phyloP scores from a whole-genome alignment of 2,329 filamentous ascomycete species.

The Decorospora gaudefroyi region DNA sequence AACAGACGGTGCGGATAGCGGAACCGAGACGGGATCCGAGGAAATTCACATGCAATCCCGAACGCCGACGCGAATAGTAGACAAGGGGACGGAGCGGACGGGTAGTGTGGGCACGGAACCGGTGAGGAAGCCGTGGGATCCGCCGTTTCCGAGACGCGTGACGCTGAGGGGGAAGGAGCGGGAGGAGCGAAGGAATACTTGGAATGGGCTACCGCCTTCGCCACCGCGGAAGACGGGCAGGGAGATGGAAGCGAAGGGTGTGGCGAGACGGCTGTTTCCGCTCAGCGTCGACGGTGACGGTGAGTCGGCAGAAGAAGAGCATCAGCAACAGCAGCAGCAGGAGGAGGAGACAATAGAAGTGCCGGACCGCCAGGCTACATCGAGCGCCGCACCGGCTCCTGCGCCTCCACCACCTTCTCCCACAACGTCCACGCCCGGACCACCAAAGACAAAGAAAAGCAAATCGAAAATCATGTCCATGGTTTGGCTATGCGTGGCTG shows the following conservation, averaged over 20 bases:
- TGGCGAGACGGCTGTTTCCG: not conserved
- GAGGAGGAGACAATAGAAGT: not conserved
- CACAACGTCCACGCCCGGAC: too few species aligned
- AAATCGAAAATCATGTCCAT: not conserved
- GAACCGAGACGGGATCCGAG: conserved; percentile 7
- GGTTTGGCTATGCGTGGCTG: conserved; percentile 7
- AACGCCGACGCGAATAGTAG: not conserved
- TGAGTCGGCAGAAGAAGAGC: not conserved
- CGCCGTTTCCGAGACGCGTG: conserved; percentile 25
- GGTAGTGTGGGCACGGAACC: not conserved
- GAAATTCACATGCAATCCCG: conserved; percentile 1
- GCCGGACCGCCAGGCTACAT: not conserved
- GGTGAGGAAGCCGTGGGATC: conserved; percentile 34
- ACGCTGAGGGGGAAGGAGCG: not conserved
- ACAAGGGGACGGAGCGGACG: not conserved
- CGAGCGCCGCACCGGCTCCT: not conserved
- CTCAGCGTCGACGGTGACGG: not conserved
- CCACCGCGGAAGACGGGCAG: not conserved
- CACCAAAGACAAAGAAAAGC: not conserved
- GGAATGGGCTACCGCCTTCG: conserved; percentile 5
- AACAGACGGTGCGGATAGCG: conserved; percentile 16
- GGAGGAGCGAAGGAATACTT: not conserved
- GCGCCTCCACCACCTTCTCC: not conserved
- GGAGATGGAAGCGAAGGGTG: not conserved
- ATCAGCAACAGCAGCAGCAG: too few species aligned